Base-by-base conservation (phyloP, 495 filamentous ascomycete species). In the Pyrenopolyporus hunteri region DNA sequence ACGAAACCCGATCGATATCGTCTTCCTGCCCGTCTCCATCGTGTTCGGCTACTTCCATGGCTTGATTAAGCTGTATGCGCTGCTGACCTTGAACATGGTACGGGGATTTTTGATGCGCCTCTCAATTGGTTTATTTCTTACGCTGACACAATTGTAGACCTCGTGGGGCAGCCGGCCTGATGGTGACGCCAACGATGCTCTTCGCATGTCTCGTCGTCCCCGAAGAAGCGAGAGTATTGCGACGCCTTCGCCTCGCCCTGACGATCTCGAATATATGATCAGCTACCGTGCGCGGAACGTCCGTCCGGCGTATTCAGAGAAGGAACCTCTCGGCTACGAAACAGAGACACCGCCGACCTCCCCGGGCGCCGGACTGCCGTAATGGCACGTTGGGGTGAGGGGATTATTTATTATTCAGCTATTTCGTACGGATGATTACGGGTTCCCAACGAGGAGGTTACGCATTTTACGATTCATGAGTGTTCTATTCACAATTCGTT, bases 101-200 rank as follows among this genome's bases (percentile, higher is more conserved):
- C 14, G 65, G 26, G 14, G 36, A 13, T 45, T 7, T 20, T 14
- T 13, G 11, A 51, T 10, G 14, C n/a, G 20, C n/a, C n/a, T n/a
- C 4, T 31, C 7, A 10, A 43, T 32, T 25, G 0, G 23, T 46
- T n/a, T 35, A 37, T 17, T 22, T 6, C 5, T 33, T 3, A n/a
- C 7, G 54, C 72, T 74, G 22, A 75, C 53, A 33, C 58, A 16
- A 33, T 37, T 53, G 86, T 59, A 89, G 85, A 89, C 86, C 22
- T 86, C 86, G 4, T 89, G 86, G 86, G 86, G 86, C 44, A 88
- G 84, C 59, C 81, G 86, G 54, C 83, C 82, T 33, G 85, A 87
- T 50, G 86, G 85, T 46, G 86, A 89, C 65, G 73, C 80, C 40
- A 83, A 88, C 75, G 82, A 87, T 68, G 78, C 73, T 20, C 70